Percentiles rank a stretch among this genome's conserved stretches.
Conservation (phyloP, 257 asterid genomes). For the Lavandula angustifolia region DNA sequence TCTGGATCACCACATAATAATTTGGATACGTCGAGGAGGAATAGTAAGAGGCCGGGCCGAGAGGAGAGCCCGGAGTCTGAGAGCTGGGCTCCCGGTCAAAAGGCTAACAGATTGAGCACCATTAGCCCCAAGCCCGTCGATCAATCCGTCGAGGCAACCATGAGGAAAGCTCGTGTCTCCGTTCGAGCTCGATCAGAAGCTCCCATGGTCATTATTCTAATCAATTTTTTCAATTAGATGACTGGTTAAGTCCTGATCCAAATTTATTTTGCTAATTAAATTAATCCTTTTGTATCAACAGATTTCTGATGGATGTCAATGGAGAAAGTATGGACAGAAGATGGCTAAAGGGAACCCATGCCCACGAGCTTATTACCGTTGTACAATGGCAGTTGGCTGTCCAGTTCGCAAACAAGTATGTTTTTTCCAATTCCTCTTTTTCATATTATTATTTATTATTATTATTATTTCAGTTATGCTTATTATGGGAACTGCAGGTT, state of each 20-base stretch:
- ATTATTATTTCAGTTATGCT: too few species aligned
- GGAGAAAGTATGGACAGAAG: slow-evolving; percentile 97
- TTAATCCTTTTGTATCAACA: slow-evolving; percentile 8
- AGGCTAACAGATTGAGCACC: slow-evolving; percentile 45
- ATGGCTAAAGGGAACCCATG: slow-evolving; percentile 98
- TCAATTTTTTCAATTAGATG: neutral
- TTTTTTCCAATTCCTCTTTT: too few species aligned
- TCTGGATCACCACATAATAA: slow-evolving; percentile 57
- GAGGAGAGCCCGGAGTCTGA: slow-evolving; percentile 84
- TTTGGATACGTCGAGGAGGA: slow-evolving; percentile 32
- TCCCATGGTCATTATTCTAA: slow-evolving; percentile 51
- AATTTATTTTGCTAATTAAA: neutral
- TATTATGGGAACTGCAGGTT: slow-evolving; percentile 42
- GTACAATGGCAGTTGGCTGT: slow-evolving; percentile 95
- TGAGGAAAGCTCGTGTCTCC: slow-evolving; percentile 96
- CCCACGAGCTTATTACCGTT: slow-evolving; percentile 88
- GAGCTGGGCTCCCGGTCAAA: slow-evolving; percentile 57
- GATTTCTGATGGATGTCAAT: slow-evolving; percentile 96
- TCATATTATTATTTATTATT: neutral
- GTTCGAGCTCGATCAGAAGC: slow-evolving; percentile 99
- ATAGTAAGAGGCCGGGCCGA: slow-evolving; percentile 44
- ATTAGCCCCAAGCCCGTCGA: slow-evolving; percentile 40
- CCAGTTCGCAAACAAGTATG: slow-evolving; percentile 93
- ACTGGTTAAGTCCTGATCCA: neutral
- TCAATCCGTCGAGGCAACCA: slow-evolving; percentile 69